Evolutionary conservation across 495 filamentous ascomycete species (phyloP), one percentile per base, ranked within the genome.

Genomic region (Tuber calosporum): DNA sequence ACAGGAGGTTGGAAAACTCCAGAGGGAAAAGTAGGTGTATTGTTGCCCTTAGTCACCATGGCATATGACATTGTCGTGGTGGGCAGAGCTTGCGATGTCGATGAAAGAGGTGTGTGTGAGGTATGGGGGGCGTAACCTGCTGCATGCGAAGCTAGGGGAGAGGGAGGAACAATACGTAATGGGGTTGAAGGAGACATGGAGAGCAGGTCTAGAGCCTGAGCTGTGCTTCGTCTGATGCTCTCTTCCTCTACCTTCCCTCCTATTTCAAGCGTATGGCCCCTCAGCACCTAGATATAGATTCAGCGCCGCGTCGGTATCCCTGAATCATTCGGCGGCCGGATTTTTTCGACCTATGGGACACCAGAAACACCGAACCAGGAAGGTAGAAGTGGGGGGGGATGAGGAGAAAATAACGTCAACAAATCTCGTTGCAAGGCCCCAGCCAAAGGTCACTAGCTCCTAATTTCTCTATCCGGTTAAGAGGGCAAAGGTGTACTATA

Each of bases 41-140:
- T 62, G 53, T 34, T 34, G 53, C 53, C 26, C 26, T 34, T 34
- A 38, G 75, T 69, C 58, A 72, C 76, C 38, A 77, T 78, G 58
- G 76, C 76, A 78, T 77, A 78, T 69, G 76, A 78, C 76, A 78
- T 78, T 77, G 75, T 30, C 13, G 75, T 70, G 53, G 74, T 40
- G 62, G 62, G 40, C 38, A 66, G 75, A 45, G 69, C 26, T 67
- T 37, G 58, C 40, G 39, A 37, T 19, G 71, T 73, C 66, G 62
- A 58, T 39, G 38, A 34, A 62, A 67, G 39, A 45, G 75, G 67
- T 4, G 53, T 62, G 53, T 17, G 53, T 5, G 53, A 62, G 39
- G 69, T 78, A 45, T 77, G 38, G 66, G 66, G 76, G 39, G 37
- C 53, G 26, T 62, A 71, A 62, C 68, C 68, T 73, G 74, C 36